Evolutionary conservation across 2,329 filamentous ascomycete genomes (phyloP).

Genomic region (Aspergillus clavatus): DNA sequence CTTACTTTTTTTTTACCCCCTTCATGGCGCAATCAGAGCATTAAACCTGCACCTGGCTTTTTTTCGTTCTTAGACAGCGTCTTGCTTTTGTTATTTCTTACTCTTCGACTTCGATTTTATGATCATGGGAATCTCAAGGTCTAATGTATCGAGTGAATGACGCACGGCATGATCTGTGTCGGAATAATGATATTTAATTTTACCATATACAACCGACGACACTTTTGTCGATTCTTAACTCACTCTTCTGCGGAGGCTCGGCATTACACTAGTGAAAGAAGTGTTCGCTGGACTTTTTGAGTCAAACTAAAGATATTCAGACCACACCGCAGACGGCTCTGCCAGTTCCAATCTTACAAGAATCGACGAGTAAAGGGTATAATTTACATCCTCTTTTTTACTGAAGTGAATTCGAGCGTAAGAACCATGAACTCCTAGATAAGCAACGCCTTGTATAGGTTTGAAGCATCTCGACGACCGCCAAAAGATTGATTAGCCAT

Average conservation of each 20-base stretch:
- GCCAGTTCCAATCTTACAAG: too few species aligned
- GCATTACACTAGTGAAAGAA: too few species aligned
- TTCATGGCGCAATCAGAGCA: neutral
- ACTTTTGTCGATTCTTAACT: neutral
- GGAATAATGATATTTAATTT: neutral
- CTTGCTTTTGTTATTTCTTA: neutral
- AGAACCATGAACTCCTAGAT: neutral
- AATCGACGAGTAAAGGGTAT: neutral
- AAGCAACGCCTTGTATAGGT: neutral
- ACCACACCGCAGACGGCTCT: too few species aligned
- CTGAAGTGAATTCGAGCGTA: neutral
- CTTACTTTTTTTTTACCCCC: constrained; percentile 2
- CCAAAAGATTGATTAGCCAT: constrained; percentile 14
- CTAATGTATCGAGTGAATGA: neutral
- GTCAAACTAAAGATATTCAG: too few species aligned
- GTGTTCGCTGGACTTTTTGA: too few species aligned
- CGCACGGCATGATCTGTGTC: neutral
- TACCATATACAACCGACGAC: neutral
- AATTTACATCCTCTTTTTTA: neutral
- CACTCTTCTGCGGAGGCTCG: too few species aligned
- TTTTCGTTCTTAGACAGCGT: neutral
- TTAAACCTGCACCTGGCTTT: neutral
- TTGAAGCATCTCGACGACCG: neutral
- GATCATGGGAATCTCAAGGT: neutral
- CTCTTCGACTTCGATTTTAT: neutral